Percentiles rank a stretch among this genome's conserved stretches.
Evolutionary conservation across 495 filamentous ascomycete species (phyloP).

Genomic region (Trichoderma erinaceum): DNA sequence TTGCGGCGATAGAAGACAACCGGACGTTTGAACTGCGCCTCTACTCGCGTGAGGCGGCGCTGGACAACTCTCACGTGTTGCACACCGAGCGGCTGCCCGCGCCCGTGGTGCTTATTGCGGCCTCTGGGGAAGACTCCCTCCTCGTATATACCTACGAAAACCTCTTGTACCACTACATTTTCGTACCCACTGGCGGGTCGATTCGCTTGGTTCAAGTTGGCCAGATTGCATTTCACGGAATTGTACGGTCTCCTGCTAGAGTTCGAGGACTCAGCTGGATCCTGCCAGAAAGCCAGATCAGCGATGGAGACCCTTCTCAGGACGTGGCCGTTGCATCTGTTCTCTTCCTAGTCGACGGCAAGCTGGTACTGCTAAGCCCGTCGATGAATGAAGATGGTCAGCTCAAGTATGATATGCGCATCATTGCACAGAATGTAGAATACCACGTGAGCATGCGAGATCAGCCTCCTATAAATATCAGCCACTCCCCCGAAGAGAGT

Average conservation of each 20-base stretch:
- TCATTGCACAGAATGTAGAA: constrained; percentile 91
- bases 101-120: constrained; percentile 77
- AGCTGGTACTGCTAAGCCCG: constrained; percentile 86
- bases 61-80: constrained; percentile 67
- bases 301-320: constrained; percentile 88
- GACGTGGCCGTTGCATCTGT: constrained; percentile 94
- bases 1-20: constrained; percentile 86
- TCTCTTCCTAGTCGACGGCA: constrained; percentile 90
- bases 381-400: constrained; percentile 67
- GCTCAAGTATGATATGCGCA: constrained; percentile 95
- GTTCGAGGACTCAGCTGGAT: constrained; percentile 96
- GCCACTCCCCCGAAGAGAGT: constrained; percentile 24
- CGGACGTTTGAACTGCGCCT: constrained; percentile 81
- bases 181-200: constrained; percentile 58
- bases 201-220: constrained; percentile 85
- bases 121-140: constrained; percentile 87
- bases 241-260: constrained; percentile 85
- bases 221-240: constrained; percentile 94
- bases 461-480: constrained; percentile 47
- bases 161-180: constrained; percentile 88
- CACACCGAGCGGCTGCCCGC: constrained; percentile 72
- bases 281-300: constrained; percentile 81
- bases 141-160: constrained; percentile 97
- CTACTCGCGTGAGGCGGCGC: constrained; percentile 76
- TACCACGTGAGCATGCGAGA: constrained; percentile 91